These are phyloP conservation scores for Diaporthe citriasiana DNA, from an alignment of 2,329 filamentous ascomycete genomes.

Conservation along the genomic window DNA sequence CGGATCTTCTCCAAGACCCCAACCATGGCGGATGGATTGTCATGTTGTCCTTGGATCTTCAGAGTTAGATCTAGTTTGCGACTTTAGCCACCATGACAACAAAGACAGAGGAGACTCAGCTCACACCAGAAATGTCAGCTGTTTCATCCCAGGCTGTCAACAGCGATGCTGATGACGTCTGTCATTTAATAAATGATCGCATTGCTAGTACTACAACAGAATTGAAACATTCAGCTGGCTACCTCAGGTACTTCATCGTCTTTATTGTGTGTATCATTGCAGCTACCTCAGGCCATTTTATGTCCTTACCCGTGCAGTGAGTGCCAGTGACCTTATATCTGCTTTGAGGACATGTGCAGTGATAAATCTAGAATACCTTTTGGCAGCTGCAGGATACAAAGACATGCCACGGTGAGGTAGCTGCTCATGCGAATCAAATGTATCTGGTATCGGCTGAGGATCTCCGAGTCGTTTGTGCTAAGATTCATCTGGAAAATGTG, in stretches of 20 bases:
- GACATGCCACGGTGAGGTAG: background rate
- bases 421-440: background rate
- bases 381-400: background rate
- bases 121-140: background rate
- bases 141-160: background rate
- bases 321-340: no score
- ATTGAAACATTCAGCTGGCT: no score
- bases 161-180: no score
- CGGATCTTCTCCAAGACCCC: background rate
- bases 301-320: background rate
- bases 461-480: background rate
- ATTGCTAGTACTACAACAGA: no score
- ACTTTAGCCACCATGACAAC: background rate
- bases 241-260: background rate
- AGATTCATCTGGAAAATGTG: background rate
- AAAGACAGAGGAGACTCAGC: background rate
- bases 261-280: background rate
- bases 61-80: background rate
- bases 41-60: no score
- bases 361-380: no score
- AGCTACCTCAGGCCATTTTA: background rate
- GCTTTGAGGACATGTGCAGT: background rate
- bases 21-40: background rate
- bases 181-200: no score
- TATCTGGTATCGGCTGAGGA: no score